Conservation (phyloP, 176 grass and related monocot genomes). For the Carex littledalei region DNA sequence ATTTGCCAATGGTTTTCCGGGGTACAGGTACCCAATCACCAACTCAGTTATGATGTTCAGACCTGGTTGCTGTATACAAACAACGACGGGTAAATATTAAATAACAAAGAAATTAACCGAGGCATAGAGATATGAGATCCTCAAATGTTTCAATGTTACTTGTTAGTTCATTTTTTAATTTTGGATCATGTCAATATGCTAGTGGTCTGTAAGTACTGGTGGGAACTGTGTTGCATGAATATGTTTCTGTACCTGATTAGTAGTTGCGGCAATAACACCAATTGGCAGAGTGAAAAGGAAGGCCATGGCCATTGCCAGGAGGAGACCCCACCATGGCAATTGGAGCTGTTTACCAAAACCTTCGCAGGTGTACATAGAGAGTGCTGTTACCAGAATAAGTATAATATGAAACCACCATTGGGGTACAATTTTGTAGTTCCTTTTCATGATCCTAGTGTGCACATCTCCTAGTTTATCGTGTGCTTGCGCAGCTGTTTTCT, state of each 20-base stretch:
- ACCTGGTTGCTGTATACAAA: conserved; percentile 56
- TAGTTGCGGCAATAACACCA: conserved; percentile 65
- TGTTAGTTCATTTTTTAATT: neutral
- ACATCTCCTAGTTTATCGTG: conserved; percentile 38
- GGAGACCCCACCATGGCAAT: conserved; percentile 79
- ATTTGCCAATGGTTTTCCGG: conserved; percentile 73
- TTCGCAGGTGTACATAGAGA: conserved; percentile 55
- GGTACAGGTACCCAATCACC: conserved; percentile 63
- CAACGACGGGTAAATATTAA: neutral
- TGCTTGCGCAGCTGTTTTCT: conserved; percentile 38
- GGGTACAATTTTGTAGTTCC: conserved; percentile 66
- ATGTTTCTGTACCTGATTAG: conserved; percentile 40
- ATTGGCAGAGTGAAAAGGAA: conserved; percentile 81
- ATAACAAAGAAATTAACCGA: neutral
- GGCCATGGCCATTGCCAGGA: conserved; percentile 52
- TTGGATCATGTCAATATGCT: neutral
- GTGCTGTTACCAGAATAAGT: conserved; percentile 28
- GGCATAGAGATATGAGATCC: neutral
- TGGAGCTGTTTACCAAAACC: conserved; percentile 62
- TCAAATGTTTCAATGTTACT: neutral
- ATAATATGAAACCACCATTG: conserved; percentile 84
- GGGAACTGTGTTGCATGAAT: neutral
- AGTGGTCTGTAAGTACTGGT: neutral
- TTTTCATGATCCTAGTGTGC: conserved; percentile 69
- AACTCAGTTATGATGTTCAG: conserved; percentile 93